phyloP scores from a whole-genome alignment of 1,284 basidiomycete species.

The Cutaneotrichosporon cavernicola region DNA sequence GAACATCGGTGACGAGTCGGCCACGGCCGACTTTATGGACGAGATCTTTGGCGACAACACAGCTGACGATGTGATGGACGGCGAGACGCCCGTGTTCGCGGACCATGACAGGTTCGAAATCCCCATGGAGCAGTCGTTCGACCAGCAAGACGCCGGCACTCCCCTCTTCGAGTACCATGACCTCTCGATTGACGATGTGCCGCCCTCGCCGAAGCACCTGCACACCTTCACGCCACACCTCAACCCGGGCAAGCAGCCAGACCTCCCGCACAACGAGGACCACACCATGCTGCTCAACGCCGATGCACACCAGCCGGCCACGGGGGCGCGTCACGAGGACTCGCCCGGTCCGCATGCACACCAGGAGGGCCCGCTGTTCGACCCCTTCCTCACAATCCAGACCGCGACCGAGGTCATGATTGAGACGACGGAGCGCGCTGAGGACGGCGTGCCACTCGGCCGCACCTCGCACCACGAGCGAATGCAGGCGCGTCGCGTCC shows the following conservation, averaged over 20 bases:
- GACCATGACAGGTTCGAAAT: slow-evolving; percentile 30
- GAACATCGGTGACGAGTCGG: slow-evolving; percentile 33
- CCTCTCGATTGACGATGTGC: slow-evolving; percentile 5
- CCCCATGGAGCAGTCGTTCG: slow-evolving; percentile 12
- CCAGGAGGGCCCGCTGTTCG: slow-evolving; percentile 48
- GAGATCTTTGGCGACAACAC: slow-evolving; percentile 51
- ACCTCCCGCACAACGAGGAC: slow-evolving; percentile 36
- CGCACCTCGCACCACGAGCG: slow-evolving; percentile 62
- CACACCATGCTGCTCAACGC: slow-evolving; percentile 46
- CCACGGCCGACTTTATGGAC: slow-evolving; percentile 52
- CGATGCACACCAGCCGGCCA: slow-evolving; percentile 41
- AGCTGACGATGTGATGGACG: slow-evolving; percentile 36
- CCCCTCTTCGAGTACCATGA: slow-evolving; percentile 30
- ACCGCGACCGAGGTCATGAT: slow-evolving; percentile 45
- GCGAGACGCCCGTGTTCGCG: slow-evolving; percentile 36
- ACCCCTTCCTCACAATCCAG: slow-evolving; percentile 53
- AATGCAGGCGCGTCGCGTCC: slow-evolving; percentile 43
- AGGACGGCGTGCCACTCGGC: slow-evolving; percentile 69
- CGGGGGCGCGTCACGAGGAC: background rate
- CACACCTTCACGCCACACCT: slow-evolving; percentile 24
- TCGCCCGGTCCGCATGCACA: slow-evolving; percentile 36
- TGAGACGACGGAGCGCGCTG: slow-evolving; percentile 54
- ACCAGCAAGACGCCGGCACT: slow-evolving; percentile 22
- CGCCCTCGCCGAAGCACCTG: slow-evolving; percentile 19
- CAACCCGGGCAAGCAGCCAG: slow-evolving; percentile 35